phyloP scores from a whole-genome alignment of 1,284 basidiomycete species.

The Apiotrichum montevideense region DNA sequence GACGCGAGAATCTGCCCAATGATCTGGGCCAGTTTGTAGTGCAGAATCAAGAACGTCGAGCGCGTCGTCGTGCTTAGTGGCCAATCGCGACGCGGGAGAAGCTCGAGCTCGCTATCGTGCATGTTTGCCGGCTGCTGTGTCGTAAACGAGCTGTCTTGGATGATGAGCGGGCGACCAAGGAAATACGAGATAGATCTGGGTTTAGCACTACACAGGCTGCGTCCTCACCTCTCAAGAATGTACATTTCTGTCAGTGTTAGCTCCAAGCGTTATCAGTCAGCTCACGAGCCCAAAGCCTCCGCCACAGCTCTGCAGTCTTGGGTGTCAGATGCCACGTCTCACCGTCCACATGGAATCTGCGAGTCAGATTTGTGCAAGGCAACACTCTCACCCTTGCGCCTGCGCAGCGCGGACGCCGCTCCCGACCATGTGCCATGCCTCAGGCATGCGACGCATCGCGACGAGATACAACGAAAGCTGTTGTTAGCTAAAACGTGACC shows the following conservation, averaged over 20 bases:
- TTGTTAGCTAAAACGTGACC: background rate
- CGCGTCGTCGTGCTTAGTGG: conserved; percentile 24
- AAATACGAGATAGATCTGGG: conserved; percentile 29
- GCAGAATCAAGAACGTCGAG: conserved; percentile 32
- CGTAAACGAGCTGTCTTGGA: conserved; percentile 27
- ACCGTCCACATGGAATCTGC: conserved; percentile 33
- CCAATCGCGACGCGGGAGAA: conserved; percentile 9
- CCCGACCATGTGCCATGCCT: conserved; percentile 33
- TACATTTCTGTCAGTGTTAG: conserved; percentile 23
- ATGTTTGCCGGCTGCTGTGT: conserved; percentile 25
- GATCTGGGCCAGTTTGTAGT: conserved; percentile 25
- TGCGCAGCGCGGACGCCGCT: conserved; percentile 24
- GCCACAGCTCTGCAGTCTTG: conserved; percentile 28
- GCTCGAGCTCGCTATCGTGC: conserved; percentile 21
- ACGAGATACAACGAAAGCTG: conserved; percentile 29
- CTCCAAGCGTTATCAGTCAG: background rate
- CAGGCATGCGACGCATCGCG: conserved; percentile 23
- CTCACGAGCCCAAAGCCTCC: conserved; percentile 35
- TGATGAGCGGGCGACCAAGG: conserved; percentile 32
- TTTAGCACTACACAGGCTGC: background rate
- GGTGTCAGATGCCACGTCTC: conserved; percentile 23
- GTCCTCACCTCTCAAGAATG: conserved; percentile 26
- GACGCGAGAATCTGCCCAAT: conserved; percentile 24
- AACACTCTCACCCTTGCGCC: conserved; percentile 26
- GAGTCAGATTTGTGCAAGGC: background rate